Evolutionary conservation across 371 early-diverging fungal species (phyloP), one percentile per base, ranked within the genome.

Genomic region (Dichotomocladium elegans): DNA sequence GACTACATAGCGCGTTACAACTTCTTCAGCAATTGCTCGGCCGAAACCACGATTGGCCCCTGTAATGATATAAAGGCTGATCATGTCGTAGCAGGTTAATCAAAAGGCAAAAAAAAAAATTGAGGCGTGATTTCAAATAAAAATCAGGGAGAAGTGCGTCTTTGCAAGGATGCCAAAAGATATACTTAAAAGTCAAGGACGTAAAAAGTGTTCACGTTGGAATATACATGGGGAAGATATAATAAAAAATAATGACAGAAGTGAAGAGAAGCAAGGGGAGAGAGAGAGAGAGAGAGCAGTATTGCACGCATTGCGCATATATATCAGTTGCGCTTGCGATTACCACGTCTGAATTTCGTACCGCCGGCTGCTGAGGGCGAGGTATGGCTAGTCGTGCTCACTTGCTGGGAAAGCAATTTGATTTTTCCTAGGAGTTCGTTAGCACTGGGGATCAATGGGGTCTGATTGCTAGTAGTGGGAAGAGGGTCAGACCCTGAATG

Each of bases 1-100:
- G 51, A 56, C 41, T 6, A 15, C 25, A 3, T 6, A 46, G 4
- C 19, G 29, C 11, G 10, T 24, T 28, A 64, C 71, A 11, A 70
- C 52, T 4, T 48, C 60, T 37, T 49, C 60, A n/a, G 85, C 88
- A 52, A 90, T 69, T 21, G 78, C 72, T 28, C 68, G 73, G 3
- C 95, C 95, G 53, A 91, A 91, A 0, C 92, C 93, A 19, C 87
- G 77, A 58, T 85, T 85, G 11, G 92, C 93, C 19, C 95, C 95
- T 14, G 92, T 91, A 54, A 94, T 75, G 49, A 90, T 67, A 46
- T 79, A 73, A 5, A 89, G 68, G 37, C 76, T 57, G 40, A 70
- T 63, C 37, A 37, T 37, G 37, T n/a, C n/a, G n/a, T n/a, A n/a
- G n/a, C n/a, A n/a, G n/a, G n/a, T n/a, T n/a, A n/a, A n/a, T n/a